Conservation (phyloP, 1,284 basidiomycete genomes). For the Austroboletus niveus region DNA sequence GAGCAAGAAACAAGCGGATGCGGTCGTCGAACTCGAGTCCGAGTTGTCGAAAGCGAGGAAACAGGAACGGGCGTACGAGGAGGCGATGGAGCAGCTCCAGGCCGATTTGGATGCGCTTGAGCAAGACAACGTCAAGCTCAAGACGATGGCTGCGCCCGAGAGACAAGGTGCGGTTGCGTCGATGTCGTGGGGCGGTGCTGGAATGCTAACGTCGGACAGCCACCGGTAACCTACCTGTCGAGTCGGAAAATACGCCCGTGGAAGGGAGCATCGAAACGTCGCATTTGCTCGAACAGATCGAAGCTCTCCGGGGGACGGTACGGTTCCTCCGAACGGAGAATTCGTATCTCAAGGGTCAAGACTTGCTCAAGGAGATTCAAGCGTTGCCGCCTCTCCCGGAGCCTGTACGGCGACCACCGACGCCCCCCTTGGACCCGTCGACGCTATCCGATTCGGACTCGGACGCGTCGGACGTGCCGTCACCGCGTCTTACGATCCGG, state of each 20-base stretch:
- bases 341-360: conserved; percentile 86
- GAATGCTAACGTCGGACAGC: conserved; percentile 27
- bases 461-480: conserved; percentile 49
- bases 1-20: conserved; percentile 85
- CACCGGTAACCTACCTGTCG: conserved; percentile 49
- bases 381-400: conserved; percentile 63
- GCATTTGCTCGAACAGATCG: conserved; percentile 85
- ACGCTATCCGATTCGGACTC: conserved; percentile 62
- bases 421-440: conserved; percentile 63
- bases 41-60: conserved; percentile 81
- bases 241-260: conserved; percentile 61
- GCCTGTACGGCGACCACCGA: conserved; percentile 45
- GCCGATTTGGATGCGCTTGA: conserved; percentile 85
- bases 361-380: conserved; percentile 80
- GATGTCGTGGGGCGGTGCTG: background rate
- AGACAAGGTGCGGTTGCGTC: conserved; percentile 51
- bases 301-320: conserved; percentile 86
- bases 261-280: conserved; percentile 84
- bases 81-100: conserved; percentile 91
- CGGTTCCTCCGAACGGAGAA: conserved; percentile 91
- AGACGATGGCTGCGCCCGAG: conserved; percentile 63
- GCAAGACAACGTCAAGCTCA: conserved; percentile 83
- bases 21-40: conserved; percentile 76
- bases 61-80: conserved; percentile 87
- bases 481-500: conserved; percentile 54